phyloP scores from a whole-genome alignment of 2,329 filamentous ascomycete genomes.

The Moelleriella libera region DNA sequence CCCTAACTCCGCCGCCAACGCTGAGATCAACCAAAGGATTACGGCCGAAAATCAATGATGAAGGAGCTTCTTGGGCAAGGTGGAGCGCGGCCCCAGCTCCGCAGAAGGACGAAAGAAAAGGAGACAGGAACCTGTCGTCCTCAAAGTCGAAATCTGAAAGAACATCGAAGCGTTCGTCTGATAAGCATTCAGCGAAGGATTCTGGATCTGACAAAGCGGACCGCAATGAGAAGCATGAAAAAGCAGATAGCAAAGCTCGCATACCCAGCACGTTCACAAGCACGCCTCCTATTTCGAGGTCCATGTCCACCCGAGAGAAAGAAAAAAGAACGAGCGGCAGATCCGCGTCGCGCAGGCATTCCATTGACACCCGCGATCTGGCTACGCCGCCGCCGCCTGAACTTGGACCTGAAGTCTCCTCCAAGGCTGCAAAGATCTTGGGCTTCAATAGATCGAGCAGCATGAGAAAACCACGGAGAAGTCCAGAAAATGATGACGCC shows the following conservation, averaged over 20 bases:
- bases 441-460: constrained; percentile 34
- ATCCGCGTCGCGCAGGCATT: constrained; percentile 55
- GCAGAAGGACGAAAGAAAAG: constrained; percentile 27
- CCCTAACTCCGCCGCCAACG: constrained; percentile 37
- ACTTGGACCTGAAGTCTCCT: constrained; percentile 46
- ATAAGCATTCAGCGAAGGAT: constrained; percentile 49
- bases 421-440: constrained; percentile 68
- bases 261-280: constrained; percentile 48
- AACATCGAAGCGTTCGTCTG: constrained; percentile 33
- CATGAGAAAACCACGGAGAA: constrained; percentile 31
- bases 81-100: constrained; percentile 47
- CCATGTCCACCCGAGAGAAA: constrained; percentile 54
- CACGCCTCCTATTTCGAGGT: constrained; percentile 51
- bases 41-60: constrained; percentile 61
- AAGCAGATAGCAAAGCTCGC: constrained; percentile 38
- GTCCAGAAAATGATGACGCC: constrained; percentile 33
- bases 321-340: constrained; percentile 34
- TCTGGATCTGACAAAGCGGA: constrained; percentile 61
- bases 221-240: constrained; percentile 26
- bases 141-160: constrained; percentile 56
- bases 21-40: constrained; percentile 56
- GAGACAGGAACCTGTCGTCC: constrained; percentile 18
- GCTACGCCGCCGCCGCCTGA: constrained; percentile 57
- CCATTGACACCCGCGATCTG: constrained; percentile 51
- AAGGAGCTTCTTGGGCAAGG: constrained; percentile 58